A percentile compares a stretch with the other conserved stretches of the same genome.
These are phyloP conservation scores for Coniochaeta hoffmannii DNA, from an alignment of 2,329 filamentous ascomycete species.

Conservation along the genomic window DNA sequence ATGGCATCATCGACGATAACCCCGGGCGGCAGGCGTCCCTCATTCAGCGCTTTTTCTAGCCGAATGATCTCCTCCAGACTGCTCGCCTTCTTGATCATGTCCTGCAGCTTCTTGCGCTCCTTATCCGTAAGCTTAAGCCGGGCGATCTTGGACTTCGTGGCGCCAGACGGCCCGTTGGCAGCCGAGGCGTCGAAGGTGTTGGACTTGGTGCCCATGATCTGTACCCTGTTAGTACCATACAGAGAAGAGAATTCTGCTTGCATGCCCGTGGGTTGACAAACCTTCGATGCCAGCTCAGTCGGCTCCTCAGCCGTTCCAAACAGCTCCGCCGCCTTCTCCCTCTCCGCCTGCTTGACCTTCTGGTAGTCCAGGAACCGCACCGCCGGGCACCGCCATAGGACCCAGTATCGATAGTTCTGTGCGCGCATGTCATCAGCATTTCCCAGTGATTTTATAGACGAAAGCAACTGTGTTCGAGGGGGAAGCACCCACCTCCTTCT, in stretches of 20 bases:
- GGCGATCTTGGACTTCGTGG: slow-evolving; percentile 53
- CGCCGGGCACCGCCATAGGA: slow-evolving; percentile 77
- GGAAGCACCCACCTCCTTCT: slow-evolving; percentile 86
- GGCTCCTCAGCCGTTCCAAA: slow-evolving; percentile 77
- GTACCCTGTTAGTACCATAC: not conserved
- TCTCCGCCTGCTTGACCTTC: slow-evolving; percentile 84
- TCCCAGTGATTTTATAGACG: too few relatives aligned
- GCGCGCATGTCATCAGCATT: slow-evolving; percentile 1
- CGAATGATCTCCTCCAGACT: slow-evolving; percentile 84
- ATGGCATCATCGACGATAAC: slow-evolving; percentile 50
- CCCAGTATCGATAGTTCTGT: slow-evolving; percentile 86
- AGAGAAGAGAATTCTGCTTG: not conserved
- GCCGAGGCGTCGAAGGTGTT: slow-evolving; percentile 57
- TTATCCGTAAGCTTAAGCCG: slow-evolving; percentile 79
- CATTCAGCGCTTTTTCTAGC: slow-evolving; percentile 85
- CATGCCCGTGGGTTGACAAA: slow-evolving; percentile 22
- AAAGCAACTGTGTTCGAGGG: too few relatives aligned
- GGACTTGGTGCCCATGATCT: slow-evolving; percentile 82
- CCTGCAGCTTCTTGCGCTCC: slow-evolving; percentile 79
- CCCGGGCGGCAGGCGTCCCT: slow-evolving; percentile 74
- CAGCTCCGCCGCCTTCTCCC: slow-evolving; percentile 65
- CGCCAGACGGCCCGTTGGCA: slow-evolving; percentile 30
- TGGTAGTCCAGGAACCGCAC: slow-evolving; percentile 88
- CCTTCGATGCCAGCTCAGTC: slow-evolving; percentile 69
- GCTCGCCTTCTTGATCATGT: slow-evolving; percentile 81